These are phyloP conservation scores for Salix koriyanagi DNA, from an alignment of 345 rosid species.

Conservation along the genomic window DNA sequence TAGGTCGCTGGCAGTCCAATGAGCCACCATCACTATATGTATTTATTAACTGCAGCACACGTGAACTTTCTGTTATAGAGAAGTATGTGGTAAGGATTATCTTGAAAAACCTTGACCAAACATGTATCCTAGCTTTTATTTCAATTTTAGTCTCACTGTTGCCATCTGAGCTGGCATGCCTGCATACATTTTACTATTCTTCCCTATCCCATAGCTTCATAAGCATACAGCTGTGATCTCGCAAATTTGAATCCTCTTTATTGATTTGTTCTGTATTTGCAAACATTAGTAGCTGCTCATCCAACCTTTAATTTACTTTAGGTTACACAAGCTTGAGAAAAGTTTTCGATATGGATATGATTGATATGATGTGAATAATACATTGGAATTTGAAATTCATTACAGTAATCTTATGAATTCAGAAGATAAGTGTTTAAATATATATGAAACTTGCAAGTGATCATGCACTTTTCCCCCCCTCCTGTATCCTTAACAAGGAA, in stretches of 20 bases:
- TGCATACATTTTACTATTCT: neutral
- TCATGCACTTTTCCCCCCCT: neutral
- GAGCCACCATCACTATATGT: conserved; percentile 79
- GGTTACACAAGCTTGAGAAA: too few relatives aligned
- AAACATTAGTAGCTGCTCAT: neutral
- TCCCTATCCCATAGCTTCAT: neutral
- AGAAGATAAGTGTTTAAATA: neutral
- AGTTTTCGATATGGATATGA: neutral
- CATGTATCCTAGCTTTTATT: conserved; percentile 3
- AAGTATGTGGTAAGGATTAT: conserved; percentile 74
- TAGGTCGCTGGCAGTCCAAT: conserved; percentile 75
- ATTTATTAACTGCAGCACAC: conserved; percentile 84
- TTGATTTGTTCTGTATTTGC: neutral
- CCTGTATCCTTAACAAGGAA: neutral
- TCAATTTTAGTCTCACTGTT: neutral
- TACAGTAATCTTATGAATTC: neutral
- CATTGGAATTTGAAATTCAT: neutral
- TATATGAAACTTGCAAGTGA: neutral
- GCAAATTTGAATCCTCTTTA: conserved; percentile 1
- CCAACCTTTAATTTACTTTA: neutral
- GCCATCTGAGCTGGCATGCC: neutral
- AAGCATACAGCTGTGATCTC: neutral
- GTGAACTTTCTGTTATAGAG: conserved; percentile 80
- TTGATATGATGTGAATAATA: neutral
- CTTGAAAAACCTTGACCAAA: neutral